Conservation (phyloP, 371 early-diverging fungal genomes). For the Dichotomocladium elegans region DNA sequence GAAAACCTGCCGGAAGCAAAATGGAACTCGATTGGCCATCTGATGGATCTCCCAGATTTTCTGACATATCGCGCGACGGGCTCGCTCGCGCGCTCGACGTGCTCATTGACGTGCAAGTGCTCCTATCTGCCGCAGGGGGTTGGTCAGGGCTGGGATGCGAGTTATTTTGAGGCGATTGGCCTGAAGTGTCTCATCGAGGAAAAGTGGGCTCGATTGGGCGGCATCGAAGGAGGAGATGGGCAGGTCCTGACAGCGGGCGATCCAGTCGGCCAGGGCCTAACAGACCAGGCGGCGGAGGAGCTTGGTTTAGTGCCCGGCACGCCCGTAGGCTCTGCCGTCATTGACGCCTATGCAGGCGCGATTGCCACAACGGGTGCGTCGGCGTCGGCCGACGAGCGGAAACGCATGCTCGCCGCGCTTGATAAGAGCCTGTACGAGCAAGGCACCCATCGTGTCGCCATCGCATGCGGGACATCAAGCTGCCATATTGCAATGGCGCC, state of each 20-base stretch:
- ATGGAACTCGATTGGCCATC: slow-evolving; percentile 50
- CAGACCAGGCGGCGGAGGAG: slow-evolving; percentile 47
- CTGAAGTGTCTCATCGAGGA: slow-evolving; percentile 49
- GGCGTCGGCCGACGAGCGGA: slow-evolving; percentile 17
- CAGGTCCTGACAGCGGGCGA: slow-evolving; percentile 55
- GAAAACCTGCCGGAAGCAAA: slow-evolving; percentile 47
- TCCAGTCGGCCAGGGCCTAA: slow-evolving; percentile 48
- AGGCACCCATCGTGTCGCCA: slow-evolving; percentile 55
- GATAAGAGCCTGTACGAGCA: slow-evolving; percentile 15
- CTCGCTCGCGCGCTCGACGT: slow-evolving; percentile 43
- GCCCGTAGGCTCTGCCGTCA: slow-evolving; percentile 65
- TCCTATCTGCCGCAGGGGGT: slow-evolving; percentile 47
- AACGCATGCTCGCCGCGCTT: slow-evolving; percentile 8
- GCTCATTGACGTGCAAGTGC: slow-evolving; percentile 75
- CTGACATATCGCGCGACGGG: slow-evolving; percentile 67
- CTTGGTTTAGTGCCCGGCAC: slow-evolving; percentile 52
- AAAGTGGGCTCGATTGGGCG: slow-evolving; percentile 44
- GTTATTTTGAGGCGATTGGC: slow-evolving; percentile 55
- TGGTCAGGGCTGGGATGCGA: slow-evolving; percentile 57
- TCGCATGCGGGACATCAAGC: slow-evolving; percentile 71
- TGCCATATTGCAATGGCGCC: slow-evolving; percentile 68
- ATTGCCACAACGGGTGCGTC: slow-evolving; percentile 54
- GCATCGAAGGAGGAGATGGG: slow-evolving; percentile 28
- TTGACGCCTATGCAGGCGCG: slow-evolving; percentile 78
- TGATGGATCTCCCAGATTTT: slow-evolving; percentile 76